Evolutionary conservation across 2,329 filamentous ascomycete species (phyloP), one percentile per base, ranked within the genome.

Genomic region (Nemania diffusa): DNA sequence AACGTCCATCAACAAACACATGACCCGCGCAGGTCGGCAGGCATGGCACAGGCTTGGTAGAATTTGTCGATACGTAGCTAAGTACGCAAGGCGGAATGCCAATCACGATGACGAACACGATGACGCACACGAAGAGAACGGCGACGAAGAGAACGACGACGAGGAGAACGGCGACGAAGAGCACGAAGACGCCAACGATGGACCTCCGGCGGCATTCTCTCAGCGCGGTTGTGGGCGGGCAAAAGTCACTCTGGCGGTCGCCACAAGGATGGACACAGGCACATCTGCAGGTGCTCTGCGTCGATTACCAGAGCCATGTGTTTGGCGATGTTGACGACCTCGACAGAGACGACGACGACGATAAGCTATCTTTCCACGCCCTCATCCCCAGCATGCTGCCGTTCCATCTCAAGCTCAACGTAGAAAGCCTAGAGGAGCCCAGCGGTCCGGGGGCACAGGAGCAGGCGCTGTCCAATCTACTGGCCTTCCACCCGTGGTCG

Each of bases 191-290:
- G n/a, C n/a, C n/a, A n/a, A n/a, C n/a, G n/a, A n/a, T n/a, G n/a
- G 48, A 67, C 29, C 59, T 63, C 55, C 17, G 55, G 46, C 46
- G 34, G 20, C 24, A 67, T 56, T 67, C 59, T 64, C 53, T 67
- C 17, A 48, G 64, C 26, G 59, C 59, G 17, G 59, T 67, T 24
- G 55, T 67, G 22, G 22, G 27, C 59, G 44, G 22, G 27, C 59
- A 67, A 11, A 62, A 48, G 40, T 55, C 26, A 27, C 46, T 67
- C 26, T 67, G 59, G 64, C 32, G 13, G 15, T 24, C 5, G 51
- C 55, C 64, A 5, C 40, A 5, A 26, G 1, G 42, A 46, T 67
- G 55, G 60, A 67, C 55, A 44, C 37, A 58, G 50, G 52, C 48
- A 15, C 48, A 67, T 59, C 48, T 67, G 24, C 13, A 32, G 17